Evolutionary conservation across 169 alveolate species (phyloP).

Genomic region (Cryptosporidium muris): DNA sequence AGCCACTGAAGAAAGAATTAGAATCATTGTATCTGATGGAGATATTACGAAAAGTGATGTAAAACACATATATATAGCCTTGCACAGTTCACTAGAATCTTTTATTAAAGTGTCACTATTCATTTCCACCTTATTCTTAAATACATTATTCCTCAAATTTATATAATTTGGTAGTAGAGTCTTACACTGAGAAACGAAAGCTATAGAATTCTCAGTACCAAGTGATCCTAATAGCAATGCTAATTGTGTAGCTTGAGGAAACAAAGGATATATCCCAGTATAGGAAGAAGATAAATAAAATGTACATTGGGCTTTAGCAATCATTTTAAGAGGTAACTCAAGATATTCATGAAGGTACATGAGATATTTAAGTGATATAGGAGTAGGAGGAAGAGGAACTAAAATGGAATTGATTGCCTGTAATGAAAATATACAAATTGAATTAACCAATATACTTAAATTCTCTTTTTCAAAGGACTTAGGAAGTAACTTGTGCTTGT

Average conservation of each 20-base stretch:
- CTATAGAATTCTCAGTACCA: not conserved
- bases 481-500: conserved; percentile 18
- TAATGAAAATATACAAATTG: conserved; percentile 20
- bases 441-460: conserved; percentile 6
- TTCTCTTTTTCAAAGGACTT: not conserved
- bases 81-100: conserved; percentile 35
- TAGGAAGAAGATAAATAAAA: conserved; percentile 58
- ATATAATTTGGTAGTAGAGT: conserved; percentile 24
- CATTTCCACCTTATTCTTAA: conserved; percentile 9
- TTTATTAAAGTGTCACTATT: not conserved
- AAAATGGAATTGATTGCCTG: conserved; percentile 26
- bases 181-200: conserved; percentile 4
- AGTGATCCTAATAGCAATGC: conserved; percentile 19
- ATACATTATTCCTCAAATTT: conserved; percentile 32
- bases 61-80: conserved; percentile 31
- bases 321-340: conserved; percentile 29
- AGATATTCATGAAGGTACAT: conserved; percentile 48
- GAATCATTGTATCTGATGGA: conserved; percentile 15
- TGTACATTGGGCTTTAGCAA: conserved; percentile 28
- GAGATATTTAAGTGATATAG: conserved; percentile 41
- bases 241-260: conserved; percentile 24
- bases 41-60: not conserved
- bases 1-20: conserved; percentile 20
- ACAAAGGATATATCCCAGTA: conserved; percentile 66
- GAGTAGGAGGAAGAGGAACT: conserved; percentile 27